phyloP scores from a whole-genome alignment of 2,329 filamentous ascomycete genomes.

The Pseudopithomyces chartarum region DNA sequence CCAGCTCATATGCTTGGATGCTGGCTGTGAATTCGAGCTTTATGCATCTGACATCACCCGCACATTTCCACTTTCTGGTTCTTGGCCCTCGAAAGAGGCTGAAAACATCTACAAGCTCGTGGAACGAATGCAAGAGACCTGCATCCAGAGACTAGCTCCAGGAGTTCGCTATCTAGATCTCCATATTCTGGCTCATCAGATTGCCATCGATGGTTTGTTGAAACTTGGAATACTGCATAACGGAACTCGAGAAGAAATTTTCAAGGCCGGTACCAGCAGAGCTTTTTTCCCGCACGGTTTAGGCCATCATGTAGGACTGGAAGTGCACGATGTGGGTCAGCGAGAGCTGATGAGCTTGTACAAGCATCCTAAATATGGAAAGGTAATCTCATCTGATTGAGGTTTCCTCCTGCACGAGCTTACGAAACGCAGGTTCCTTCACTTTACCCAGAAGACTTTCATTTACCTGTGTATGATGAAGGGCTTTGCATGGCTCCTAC shows the following conservation, averaged over 20 bases:
- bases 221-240: constrained; percentile 73
- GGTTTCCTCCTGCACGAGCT: constrained; percentile 5
- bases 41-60: constrained; percentile 92
- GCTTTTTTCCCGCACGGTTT: constrained; percentile 93
- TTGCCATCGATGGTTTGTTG: constrained; percentile 74
- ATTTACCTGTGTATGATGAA: constrained; percentile 37
- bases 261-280: constrained; percentile 77
- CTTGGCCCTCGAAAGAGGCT: constrained; percentile 70
- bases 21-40: constrained; percentile 80
- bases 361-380: constrained; percentile 25
- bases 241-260: constrained; percentile 70
- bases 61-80: constrained; percentile 77
- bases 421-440: constrained; percentile 31
- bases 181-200: constrained; percentile 72
- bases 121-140: constrained; percentile 77
- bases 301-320: constrained; percentile 89
- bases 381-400: constrained; percentile 19
- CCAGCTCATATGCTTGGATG: constrained; percentile 82
- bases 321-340: constrained; percentile 74
- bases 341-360: constrained; percentile 40
- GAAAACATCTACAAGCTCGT: constrained; percentile 78
- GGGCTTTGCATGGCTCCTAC: constrained; percentile 37
- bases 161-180: constrained; percentile 74
- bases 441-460: constrained; percentile 37
- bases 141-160: constrained; percentile 70